Evolutionary conservation across 1,139 yeast species (phyloP), one percentile per base, ranked within the genome.

Genomic region (Nakaseomyces delphensis): DNA sequence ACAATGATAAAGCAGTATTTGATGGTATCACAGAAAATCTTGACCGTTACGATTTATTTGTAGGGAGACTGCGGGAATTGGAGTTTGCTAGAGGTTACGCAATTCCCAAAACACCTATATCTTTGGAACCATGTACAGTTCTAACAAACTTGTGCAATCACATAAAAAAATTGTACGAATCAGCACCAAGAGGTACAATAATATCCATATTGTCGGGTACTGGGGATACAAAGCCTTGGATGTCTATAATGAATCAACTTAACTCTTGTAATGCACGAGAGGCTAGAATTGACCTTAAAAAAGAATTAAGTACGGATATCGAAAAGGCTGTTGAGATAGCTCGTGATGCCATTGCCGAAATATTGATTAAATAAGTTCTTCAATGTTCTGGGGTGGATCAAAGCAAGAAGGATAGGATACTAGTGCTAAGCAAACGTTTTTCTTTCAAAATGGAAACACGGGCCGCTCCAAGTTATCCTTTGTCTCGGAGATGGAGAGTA

Each of bases 121-220:
- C 63, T 2, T 42, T 56, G 4, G 54, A 59, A 7, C 56, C 81
- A 10, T 72, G 75, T 50, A 48, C 54, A 5, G 37, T 53, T 5
- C 47, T 63, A 2, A 42, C 56, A 4, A 55, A 60, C 7, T 55
- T 81, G 10, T 72, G 75, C 51, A 48, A 54, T 2, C 64, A 81
- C 36, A 53, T 89, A 13, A 51, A 60, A 9, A 59, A 59, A 32
- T 63, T 89, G 3, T 77, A 81, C 54, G 64, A 68, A 0, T 49
- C 58, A 2, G 56, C 83, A 18, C 87, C 95, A 0, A 62, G 66
- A 1, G 70, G 77, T 39, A 73, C 94, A 0, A 64, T 80, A 20
- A 54, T 89, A 27, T 64, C 86, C 0, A 58, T 87, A 1, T 67
- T 76, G 53, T 71, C 86, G 0, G 84, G 83, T 1, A 68, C 74